Evolutionary conservation across 306 rosid species (phyloP).

Genomic region (Quercus engelmannii): DNA sequence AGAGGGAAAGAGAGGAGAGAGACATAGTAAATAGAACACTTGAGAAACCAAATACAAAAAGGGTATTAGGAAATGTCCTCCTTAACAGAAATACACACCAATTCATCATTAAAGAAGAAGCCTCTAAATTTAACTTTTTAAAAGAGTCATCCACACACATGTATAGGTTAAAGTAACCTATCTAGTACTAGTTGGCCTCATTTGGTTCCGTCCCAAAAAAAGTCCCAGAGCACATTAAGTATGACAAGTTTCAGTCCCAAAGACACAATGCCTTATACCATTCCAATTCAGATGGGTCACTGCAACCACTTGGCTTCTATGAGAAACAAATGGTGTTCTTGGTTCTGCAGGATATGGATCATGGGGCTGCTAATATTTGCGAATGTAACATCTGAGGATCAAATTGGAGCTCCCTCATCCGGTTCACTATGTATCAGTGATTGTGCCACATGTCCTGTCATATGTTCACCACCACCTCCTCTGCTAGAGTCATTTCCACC

Average conservation of each 20-base stretch:
- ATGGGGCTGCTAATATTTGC: conserved; percentile 31
- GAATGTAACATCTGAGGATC: conserved; percentile 26
- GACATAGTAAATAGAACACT: no score
- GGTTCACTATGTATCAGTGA: conserved; percentile 62
- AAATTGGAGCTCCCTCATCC: conserved; percentile 25
- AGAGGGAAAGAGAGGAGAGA: no score
- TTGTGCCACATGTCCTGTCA: conserved; percentile 67
- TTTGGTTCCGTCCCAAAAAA: conserved; percentile 14
- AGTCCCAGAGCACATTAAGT: conserved; percentile 11
- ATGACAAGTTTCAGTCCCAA: conserved; percentile 10
- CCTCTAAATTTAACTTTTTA: conserved; percentile 32
- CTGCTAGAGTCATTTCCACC: conserved; percentile 32
- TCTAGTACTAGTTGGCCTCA: not conserved
- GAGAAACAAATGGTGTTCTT: conserved; percentile 14
- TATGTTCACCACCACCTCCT: conserved; percentile 69
- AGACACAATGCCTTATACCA: not conserved
- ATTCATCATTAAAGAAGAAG: conserved; percentile 38
- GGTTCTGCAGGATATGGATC: conserved; percentile 33
- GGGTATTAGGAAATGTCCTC: conserved; percentile 4
- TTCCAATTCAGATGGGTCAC: conserved; percentile 26
- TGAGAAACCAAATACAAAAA: not conserved
- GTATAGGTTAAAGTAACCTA: not conserved
- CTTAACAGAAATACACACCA: conserved; percentile 32
- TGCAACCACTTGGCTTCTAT: conserved; percentile 12
- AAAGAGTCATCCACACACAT: conserved; percentile 29